Percentiles rank a stretch among this genome's conserved stretches.
Conservation (phyloP, 129 eudicot species). For the Arctium lappa region DNA sequence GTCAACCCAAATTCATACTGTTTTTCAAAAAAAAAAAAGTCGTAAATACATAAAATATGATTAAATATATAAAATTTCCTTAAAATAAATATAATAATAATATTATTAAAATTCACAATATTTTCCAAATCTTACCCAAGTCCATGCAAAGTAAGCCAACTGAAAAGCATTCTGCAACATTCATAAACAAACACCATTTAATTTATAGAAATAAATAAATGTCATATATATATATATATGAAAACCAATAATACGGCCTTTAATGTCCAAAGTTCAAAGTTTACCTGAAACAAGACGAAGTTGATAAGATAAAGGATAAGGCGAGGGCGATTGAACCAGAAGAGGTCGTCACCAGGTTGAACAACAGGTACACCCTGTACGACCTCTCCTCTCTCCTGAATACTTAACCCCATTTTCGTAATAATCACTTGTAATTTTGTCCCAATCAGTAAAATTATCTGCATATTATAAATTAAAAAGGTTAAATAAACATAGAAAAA, state of each 20-base stretch:
- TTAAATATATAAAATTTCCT: not conserved
- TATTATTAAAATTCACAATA: not conserved
- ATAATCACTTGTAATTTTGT: conserved; percentile 65
- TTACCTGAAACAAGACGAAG: conserved; percentile 58
- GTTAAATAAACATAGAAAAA: not conserved
- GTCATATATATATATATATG: no score
- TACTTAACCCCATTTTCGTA: conserved; percentile 59
- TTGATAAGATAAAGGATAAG: conserved; percentile 54
- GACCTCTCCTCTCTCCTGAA: conserved; percentile 47
- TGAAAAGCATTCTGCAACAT: conserved; percentile 67
- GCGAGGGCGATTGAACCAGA: conserved; percentile 67
- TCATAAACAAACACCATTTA: conserved; percentile 5
- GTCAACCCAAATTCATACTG: conserved; percentile 61
- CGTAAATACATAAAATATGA: not conserved
- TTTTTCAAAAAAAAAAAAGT: not conserved
- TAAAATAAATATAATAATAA: not conserved
- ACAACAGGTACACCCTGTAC: conserved; percentile 49
- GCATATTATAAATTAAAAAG: not conserved
- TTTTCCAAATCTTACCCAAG: conserved; percentile 46
- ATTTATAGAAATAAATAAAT: not conserved
- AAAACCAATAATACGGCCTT: not conserved
- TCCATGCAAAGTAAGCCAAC: conserved; percentile 66
- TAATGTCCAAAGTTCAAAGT: not conserved
- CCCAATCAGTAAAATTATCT: conserved; percentile 59
- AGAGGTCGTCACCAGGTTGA: conserved; percentile 49